Evolutionary conservation across 805 yeast species (phyloP).

Genomic region (Saccharomyces cerevisiae): DNA sequence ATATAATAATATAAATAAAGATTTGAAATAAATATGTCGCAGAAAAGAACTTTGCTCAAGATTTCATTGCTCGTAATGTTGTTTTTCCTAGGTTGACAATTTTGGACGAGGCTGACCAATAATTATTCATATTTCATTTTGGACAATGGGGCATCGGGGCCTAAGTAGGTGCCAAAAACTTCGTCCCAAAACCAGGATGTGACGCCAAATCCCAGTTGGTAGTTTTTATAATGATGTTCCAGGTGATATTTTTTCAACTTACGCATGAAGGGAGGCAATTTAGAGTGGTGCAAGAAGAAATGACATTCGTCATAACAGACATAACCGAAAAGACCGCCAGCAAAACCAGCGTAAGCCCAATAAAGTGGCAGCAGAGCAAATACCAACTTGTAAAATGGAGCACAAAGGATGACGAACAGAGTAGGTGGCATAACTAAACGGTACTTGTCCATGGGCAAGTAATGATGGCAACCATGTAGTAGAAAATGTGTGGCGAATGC

Average conservation of each 20-base stretch:
- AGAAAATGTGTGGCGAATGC: constrained; percentile 80
- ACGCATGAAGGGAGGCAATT: constrained; percentile 69
- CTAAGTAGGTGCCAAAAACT: constrained; percentile 76
- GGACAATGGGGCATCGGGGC: constrained; percentile 32
- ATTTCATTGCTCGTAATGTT: neutral
- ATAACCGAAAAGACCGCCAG: constrained; percentile 94
- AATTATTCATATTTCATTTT: constrained; percentile 29
- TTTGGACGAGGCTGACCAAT: neutral
- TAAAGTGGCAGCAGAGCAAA: constrained; percentile 70
- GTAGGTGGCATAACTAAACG: constrained; percentile 97
- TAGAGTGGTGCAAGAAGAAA: constrained; percentile 83
- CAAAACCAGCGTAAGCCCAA: constrained; percentile 84
- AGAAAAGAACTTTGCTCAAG: neutral
- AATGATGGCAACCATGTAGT: constrained; percentile 94
- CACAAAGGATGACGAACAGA: constrained; percentile 58
- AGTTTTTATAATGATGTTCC: constrained; percentile 96
- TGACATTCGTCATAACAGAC: constrained; percentile 89
- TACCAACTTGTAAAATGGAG: constrained; percentile 75
- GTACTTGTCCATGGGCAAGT: constrained; percentile 89
- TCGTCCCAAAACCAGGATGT: constrained; percentile 90
- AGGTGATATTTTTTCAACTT: constrained; percentile 81
- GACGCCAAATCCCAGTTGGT: constrained; percentile 94
- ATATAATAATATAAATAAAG: neutral
- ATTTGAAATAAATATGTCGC: neutral
- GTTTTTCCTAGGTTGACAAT: neutral